Percentiles rank a stretch among this genome's conserved stretches.
phyloP scores from a whole-genome alignment of 768 basidiomycete genomes.

The Polyporus arcularius region DNA sequence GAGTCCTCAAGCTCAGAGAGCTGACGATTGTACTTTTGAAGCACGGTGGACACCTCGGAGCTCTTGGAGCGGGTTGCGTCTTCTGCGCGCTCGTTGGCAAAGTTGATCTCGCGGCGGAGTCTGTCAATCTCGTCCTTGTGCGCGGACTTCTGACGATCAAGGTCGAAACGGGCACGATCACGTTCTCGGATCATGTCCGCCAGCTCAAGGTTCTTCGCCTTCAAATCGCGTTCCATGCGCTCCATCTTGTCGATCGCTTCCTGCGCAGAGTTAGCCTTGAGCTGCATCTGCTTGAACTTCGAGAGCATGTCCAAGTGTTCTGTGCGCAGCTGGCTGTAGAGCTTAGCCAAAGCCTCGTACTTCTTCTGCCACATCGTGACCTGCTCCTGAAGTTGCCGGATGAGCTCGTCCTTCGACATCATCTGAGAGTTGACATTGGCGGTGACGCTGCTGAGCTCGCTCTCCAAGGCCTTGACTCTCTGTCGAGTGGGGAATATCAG shows the following conservation, averaged over 20 bases:
- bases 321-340: slow-evolving; percentile 96
- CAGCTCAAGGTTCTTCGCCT: slow-evolving; percentile 96
- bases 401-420: slow-evolving; percentile 90
- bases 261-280: slow-evolving; percentile 97
- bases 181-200: slow-evolving; percentile 99
- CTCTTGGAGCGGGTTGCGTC: slow-evolving; percentile 90
- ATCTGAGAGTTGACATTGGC: slow-evolving; percentile 84
- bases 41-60: slow-evolving; percentile 85
- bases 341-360: slow-evolving; percentile 96
- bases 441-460: slow-evolving; percentile 75
- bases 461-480: slow-evolving; percentile 95
- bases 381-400: slow-evolving; percentile 94
- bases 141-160: slow-evolving; percentile 89
- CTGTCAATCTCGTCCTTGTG: slow-evolving; percentile 97
- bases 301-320: slow-evolving; percentile 97
- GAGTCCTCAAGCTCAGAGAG: slow-evolving; percentile 96
- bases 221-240: slow-evolving; percentile 96
- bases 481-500: slow-evolving; percentile 31
- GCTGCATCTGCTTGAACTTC: slow-evolving; percentile 96
- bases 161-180: slow-evolving; percentile 92
- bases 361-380: slow-evolving; percentile 97
- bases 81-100: slow-evolving; percentile 97
- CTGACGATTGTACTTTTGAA: slow-evolving; percentile 95
- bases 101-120: slow-evolving; percentile 85
- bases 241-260: slow-evolving; percentile 99